A percentile compares a stretch with the other conserved stretches of the same genome.
Evolutionary conservation across 1,139 yeast genomes (phyloP).

Genomic region (Nakaseomyces glabratus): DNA sequence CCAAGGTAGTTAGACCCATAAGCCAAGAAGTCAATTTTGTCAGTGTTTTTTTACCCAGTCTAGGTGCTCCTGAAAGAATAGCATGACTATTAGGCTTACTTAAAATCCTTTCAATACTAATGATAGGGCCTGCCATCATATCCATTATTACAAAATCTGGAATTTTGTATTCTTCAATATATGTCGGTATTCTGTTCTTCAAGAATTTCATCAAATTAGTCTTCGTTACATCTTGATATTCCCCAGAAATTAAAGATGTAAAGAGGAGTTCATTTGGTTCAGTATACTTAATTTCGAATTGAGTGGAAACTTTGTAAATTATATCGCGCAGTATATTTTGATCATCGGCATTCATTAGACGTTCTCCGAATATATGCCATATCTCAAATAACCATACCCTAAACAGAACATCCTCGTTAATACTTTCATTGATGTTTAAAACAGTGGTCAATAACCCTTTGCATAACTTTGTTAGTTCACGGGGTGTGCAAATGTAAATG

Average conservation of each 20-base stretch:
- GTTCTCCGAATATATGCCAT: constrained; percentile 64
- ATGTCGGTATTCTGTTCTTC: constrained; percentile 55
- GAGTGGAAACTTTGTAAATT: constrained; percentile 35
- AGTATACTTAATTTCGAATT: too few relatives aligned
- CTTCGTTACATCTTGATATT: constrained; percentile 50
- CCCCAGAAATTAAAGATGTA: constrained; percentile 62
- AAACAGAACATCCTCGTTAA: constrained; percentile 31
- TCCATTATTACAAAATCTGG: constrained; percentile 56
- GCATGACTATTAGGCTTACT: constrained; percentile 85
- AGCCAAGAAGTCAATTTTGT: constrained; percentile 87
- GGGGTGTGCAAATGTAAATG: constrained; percentile 77
- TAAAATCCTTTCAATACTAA: constrained; percentile 74
- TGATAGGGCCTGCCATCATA: constrained; percentile 63
- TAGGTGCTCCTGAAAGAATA: constrained; percentile 77
- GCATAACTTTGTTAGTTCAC: constrained; percentile 86
- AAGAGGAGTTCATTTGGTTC: constrained; percentile 14
- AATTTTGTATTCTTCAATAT: constrained; percentile 69
- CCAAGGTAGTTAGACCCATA: constrained; percentile 60
- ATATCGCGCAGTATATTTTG: constrained; percentile 43
- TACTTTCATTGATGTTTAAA: constrained; percentile 28
- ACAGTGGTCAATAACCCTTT: constrained; percentile 64
- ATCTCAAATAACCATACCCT: constrained; percentile 82
- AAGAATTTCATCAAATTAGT: constrained; percentile 47
- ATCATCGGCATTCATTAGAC: constrained; percentile 46
- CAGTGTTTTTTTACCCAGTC: constrained; percentile 74